Base-by-base conservation (phyloP, 805 yeast genomes). In the Sugiyamaella marilandica region DNA sequence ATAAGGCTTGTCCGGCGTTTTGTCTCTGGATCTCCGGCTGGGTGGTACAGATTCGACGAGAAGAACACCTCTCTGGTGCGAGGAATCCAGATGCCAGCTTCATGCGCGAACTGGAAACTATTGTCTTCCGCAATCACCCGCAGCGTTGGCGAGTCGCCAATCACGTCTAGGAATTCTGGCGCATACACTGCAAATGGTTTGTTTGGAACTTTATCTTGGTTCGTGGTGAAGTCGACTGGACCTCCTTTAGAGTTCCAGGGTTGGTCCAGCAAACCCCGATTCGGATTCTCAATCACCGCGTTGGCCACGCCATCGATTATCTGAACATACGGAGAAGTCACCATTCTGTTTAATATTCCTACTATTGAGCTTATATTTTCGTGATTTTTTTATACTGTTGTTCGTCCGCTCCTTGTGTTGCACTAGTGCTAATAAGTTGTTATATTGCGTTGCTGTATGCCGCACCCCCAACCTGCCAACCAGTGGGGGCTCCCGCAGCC, bases 1-100 rank as follows among this genome's bases (percentile, higher is more conserved):
- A 39, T 39, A 24, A 24, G 9, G 5, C 10, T 46, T 10, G 10
- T 43, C 45, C 26, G 52, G 14, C 43, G 50, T 24, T 51, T 50
- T 19, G 37, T 24, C 24, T 45, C 34, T 10, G 36, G 21, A 18
- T 32, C 34, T 5, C 47, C 47, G 10, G 16, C 18, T 10, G 39
- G 36, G 19, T 44, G 49, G 41, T 53, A 58, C 55, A 59, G 63
- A 51, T 60, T 62, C 16, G 66, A 60, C 9, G 67, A 63, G 58
- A 64, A 64, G 44, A 59, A 54, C 36, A 63, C 65, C 41, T 61
- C 61, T 32, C 65, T 57, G 1, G 56, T 47, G 10, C 45, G 41
- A 5, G 63, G 62, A 34, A 59, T 50, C 63, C 63, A 63, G 11
- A 63, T 55, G 5, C 65, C 66, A 5, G 65, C 67, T 47, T 64